These are phyloP conservation scores for Quercus cerris DNA, from an alignment of 306 rosid species.

Conservation along the genomic window DNA sequence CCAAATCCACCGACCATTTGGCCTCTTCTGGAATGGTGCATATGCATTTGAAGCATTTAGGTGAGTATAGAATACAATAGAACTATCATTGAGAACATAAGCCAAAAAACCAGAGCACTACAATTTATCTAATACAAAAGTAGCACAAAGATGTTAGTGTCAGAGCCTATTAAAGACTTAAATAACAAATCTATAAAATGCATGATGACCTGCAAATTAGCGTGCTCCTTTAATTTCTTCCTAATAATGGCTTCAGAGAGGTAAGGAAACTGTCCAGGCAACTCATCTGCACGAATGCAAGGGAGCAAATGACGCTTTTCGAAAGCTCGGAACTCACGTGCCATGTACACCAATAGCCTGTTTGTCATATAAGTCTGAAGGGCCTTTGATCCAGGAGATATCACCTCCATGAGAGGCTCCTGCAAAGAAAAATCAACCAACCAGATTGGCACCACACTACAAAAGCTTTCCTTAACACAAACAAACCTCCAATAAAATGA, in stretches of 20 bases:
- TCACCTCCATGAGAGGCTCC: conserved; percentile 98
- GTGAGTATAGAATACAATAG: conserved; percentile 11
- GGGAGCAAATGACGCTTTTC: conserved; percentile 70
- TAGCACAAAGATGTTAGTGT: not conserved
- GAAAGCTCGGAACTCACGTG: conserved; percentile 82
- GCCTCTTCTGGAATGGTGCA: conserved; percentile 57
- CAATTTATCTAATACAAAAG: not conserved
- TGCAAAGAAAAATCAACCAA: conserved; percentile 34
- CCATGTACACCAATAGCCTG: conserved; percentile 76
- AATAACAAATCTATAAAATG: not conserved
- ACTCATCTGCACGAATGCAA: conserved; percentile 56
- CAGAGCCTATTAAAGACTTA: not conserved
- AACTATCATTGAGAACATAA: not conserved
- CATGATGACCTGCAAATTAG: conserved; percentile 68
- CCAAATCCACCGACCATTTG: conserved; percentile 71
- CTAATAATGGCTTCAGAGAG: conserved; percentile 74
- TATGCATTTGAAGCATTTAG: conserved; percentile 34
- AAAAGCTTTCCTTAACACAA: not conserved
- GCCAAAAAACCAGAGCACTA: not conserved
- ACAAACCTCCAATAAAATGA: not conserved
- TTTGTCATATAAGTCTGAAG: conserved; percentile 87
- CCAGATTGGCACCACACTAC: not conserved
- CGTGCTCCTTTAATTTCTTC: conserved; percentile 78
- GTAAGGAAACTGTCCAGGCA: conserved; percentile 76
- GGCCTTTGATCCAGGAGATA: conserved; percentile 92